Conservation (phyloP, 306 rosid species). For the Begonia loranthoides region DNA sequence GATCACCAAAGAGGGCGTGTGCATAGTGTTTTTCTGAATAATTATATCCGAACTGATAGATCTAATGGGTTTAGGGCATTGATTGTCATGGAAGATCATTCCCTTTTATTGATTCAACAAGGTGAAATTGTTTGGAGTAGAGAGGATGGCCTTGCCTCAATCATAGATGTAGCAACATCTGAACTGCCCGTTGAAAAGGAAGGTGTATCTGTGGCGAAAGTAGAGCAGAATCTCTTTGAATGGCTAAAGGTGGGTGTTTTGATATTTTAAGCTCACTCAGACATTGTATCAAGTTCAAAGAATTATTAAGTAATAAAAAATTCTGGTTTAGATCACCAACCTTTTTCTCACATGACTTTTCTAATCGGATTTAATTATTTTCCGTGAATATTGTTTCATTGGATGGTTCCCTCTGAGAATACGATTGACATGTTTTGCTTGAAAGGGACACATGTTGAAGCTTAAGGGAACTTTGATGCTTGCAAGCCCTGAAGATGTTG, state of each 20-base stretch:
- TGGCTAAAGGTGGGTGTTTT: slow-evolving; percentile 65
- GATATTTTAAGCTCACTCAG: too few species aligned
- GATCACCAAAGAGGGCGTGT: slow-evolving; percentile 59
- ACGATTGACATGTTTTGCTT: slow-evolving; percentile 10
- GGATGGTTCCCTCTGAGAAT: too few species aligned
- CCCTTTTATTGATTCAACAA: slow-evolving; percentile 80
- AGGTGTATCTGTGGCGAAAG: slow-evolving; percentile 85
- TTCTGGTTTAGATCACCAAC: too few species aligned
- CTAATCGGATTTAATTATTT: too few species aligned
- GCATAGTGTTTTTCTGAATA: slow-evolving; percentile 67
- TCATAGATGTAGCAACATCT: slow-evolving; percentile 65
- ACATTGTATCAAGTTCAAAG: too few species aligned
- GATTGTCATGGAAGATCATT: slow-evolving; percentile 93
- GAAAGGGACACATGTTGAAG: slow-evolving; percentile 80
- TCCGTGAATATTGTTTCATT: too few species aligned
- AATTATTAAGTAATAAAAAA: too few species aligned
- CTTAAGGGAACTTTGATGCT: slow-evolving; percentile 96
- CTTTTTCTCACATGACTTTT: too few species aligned
- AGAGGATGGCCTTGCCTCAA: slow-evolving; percentile 97
- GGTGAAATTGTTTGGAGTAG: slow-evolving; percentile 93
- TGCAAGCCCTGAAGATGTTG: slow-evolving; percentile 81
- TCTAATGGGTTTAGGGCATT: slow-evolving; percentile 86
- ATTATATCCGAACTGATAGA: slow-evolving; percentile 78
- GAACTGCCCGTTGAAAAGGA: slow-evolving; percentile 83
- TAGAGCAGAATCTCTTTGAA: slow-evolving; percentile 85